Conservation (phyloP, 306 rosid species). For the Coriaria nepalensis region DNA sequence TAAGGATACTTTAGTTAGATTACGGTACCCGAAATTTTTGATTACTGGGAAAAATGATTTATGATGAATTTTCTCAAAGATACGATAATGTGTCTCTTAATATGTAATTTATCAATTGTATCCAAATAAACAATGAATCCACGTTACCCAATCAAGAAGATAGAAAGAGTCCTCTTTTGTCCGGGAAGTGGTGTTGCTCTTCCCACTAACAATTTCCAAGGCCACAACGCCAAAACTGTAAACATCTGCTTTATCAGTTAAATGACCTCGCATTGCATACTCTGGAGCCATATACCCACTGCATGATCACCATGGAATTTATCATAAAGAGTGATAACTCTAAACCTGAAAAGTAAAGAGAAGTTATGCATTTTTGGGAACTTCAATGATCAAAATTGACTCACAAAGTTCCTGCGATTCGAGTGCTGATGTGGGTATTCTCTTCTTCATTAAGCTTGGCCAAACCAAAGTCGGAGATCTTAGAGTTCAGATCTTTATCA, state of each 20-base stretch:
- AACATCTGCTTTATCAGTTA: conserved; percentile 66
- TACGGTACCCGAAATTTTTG: too few species aligned
- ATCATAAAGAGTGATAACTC: not conserved
- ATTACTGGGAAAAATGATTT: too few species aligned
- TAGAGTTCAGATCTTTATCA: conserved; percentile 54
- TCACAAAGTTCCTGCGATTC: conserved; percentile 61
- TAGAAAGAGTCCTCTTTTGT: conserved; percentile 30
- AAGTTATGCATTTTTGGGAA: too few species aligned
- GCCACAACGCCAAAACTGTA: conserved; percentile 59
- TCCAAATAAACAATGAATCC: not conserved
- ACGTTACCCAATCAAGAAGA: conserved; percentile 49
- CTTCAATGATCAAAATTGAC: conserved; percentile 6
- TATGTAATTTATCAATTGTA: too few species aligned
- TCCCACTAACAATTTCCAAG: conserved; percentile 44
- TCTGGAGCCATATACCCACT: conserved; percentile 48
- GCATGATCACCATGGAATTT: not conserved
- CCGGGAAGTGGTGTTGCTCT: conserved; percentile 33
- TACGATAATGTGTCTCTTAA: too few species aligned
- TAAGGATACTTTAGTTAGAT: too few species aligned
- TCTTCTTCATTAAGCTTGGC: conserved; percentile 68
- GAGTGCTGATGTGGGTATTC: conserved; percentile 52
- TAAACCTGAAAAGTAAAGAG: not conserved
- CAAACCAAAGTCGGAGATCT: conserved; percentile 66
- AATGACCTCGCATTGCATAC: conserved; percentile 58
- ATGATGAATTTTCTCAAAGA: too few species aligned